A percentile compares a stretch with the other conserved stretches of the same genome.
phyloP scores from a whole-genome alignment of 345 rosid genomes.

The Cardamine resedifolia region DNA sequence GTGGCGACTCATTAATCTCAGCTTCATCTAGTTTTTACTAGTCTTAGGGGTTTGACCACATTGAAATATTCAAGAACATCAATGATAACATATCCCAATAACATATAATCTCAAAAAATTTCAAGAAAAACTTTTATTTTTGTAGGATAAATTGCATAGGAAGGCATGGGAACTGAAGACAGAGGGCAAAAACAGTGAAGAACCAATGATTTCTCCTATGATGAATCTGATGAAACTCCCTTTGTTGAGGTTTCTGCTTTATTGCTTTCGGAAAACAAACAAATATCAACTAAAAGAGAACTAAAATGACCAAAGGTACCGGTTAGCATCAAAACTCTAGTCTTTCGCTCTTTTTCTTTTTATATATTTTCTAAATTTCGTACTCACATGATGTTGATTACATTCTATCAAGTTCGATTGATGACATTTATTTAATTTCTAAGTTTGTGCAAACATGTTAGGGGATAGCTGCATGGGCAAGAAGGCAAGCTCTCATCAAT shows the following conservation, averaged over 20 bases:
- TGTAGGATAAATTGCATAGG: slow-evolving; percentile 43
- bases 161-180: slow-evolving; percentile 34
- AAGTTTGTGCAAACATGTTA: slow-evolving; percentile 32
- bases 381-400: not conserved
- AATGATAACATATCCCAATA: not conserved
- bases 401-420: not conserved
- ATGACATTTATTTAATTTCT: slow-evolving; percentile 34
- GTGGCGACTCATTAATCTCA: not conserved
- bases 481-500: slow-evolving; percentile 26
- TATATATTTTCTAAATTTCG: not conserved
- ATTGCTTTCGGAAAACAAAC: slow-evolving; percentile 35
- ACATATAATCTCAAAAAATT: not conserved
- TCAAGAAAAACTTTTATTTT: not conserved
- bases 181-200: slow-evolving; percentile 32
- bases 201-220: slow-evolving; percentile 32
- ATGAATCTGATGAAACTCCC: slow-evolving; percentile 44
- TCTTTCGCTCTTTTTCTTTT: not conserved
- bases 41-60: not conserved
- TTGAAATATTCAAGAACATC: not conserved
- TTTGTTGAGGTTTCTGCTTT: slow-evolving; percentile 45
- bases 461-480: slow-evolving; percentile 34
- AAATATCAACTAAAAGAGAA: slow-evolving; percentile 32
- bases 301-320: slow-evolving; percentile 4
- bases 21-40: not conserved
- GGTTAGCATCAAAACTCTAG: slow-evolving; percentile 13